Base-by-base conservation (phyloP, 371 early-diverging fungal genomes). In the Syncephalastrum monosporum region DNA sequence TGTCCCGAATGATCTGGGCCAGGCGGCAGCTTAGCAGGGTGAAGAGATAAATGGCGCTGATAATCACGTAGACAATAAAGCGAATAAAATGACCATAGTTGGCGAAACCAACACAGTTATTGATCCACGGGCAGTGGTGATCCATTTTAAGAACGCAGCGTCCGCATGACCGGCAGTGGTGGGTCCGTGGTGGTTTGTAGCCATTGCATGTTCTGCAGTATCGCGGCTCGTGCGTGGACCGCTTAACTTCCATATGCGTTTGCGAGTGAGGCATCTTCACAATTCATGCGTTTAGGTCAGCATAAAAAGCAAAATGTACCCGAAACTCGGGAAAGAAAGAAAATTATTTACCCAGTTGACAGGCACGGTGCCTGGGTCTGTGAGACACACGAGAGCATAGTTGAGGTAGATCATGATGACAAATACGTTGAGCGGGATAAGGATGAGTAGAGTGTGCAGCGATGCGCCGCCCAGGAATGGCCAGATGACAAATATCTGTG, bases 71-170 rank as follows among this genome's bases (percentile, higher is more conserved):
- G 23, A 82, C 65, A 21, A 96, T 58, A 61, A 97, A 95, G 5
- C 96, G 90, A 46, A 95, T 58, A 71, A 97, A 98, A 67, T 96
- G 88, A 16, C 86, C 86, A 59, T 91, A 89, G 67, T 98, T 98
- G 60, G 56, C 58, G 61, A 89, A 88, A 5, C 98, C 98, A 38
- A 98, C 90, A 77, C 98, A 98, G 69, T 93, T 97, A 75, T 96
- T 95, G 48, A 98, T 85, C 92, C 98, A 99, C 2, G 96, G 95
- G 72, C 98, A 98, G 64, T 98, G 98, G 60, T 94, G 94, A 57
- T 94, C 94, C 92, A 93, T 92, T 69, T 93, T 93, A 29, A 92
- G 77, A 17, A 94, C 88, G 73, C 94, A 94, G 55, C 82, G 77
- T 42, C 84, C 77, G 68, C 94, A 94, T 21, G 75, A 68, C 14